Evolutionary conservation across 2,329 filamentous ascomycete species (phyloP).

Genomic region (Cladosporium sp.): DNA sequence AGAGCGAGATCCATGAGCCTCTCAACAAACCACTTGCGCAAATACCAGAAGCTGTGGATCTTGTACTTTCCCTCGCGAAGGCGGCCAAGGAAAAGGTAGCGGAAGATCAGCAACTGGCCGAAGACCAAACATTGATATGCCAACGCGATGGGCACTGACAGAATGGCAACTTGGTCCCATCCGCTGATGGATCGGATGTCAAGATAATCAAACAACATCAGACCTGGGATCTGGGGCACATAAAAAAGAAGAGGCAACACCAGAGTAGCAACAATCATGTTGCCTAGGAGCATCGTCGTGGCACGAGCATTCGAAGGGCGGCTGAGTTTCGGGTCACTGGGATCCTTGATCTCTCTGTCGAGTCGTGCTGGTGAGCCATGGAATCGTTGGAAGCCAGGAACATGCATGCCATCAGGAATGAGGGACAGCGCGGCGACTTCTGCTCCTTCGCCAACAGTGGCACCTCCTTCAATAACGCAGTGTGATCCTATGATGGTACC

Average conservation of each 20-base stretch:
- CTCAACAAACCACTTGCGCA: conserved; percentile 30
- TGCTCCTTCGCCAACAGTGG: conserved; percentile 26
- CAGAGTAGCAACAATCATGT: conserved; percentile 22
- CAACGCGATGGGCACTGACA: conserved; percentile 26
- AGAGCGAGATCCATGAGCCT: conserved; percentile 29
- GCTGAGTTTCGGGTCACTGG: conserved; percentile 13
- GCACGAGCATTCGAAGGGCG: conserved; percentile 24
- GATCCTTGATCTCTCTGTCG: conserved; percentile 23
- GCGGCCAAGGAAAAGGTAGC: conserved; percentile 22
- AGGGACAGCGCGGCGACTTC: conserved; percentile 28
- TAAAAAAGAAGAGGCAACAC: conserved; percentile 25
- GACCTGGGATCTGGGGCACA: conserved; percentile 26
- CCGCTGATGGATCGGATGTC: conserved; percentile 20
- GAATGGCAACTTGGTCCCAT: conserved; percentile 27
- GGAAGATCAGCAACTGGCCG: conserved; percentile 24
- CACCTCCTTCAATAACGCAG: conserved; percentile 28
- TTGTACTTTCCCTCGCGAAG: conserved; percentile 26
- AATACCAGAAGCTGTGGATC: conserved; percentile 26
- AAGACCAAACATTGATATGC: conserved; percentile 27
- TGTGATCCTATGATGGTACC: conserved; percentile 27
- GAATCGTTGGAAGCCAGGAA: conserved; percentile 25
- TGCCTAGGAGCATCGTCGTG: conserved; percentile 21
- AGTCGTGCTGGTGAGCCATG: conserved; percentile 28
- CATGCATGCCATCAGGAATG: conserved; percentile 26
- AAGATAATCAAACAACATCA: conserved; percentile 25